These are phyloP conservation scores for Knoxdaviesia capensis DNA, from an alignment of 2,329 filamentous ascomycete species.

Conservation along the genomic window DNA sequence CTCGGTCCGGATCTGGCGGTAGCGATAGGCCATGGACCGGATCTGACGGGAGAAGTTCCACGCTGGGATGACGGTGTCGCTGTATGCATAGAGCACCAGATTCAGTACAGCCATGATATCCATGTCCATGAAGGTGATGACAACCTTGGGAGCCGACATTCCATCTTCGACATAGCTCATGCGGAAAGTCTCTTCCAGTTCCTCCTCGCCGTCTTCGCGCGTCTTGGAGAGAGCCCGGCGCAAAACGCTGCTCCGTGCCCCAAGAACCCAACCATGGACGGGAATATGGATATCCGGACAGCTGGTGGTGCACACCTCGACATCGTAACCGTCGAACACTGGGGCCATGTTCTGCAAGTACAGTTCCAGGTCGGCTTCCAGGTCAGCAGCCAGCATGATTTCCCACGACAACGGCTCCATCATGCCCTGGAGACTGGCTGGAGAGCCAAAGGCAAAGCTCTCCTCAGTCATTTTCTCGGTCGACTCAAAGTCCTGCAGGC, in stretches of 20 bases:
- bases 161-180: conserved; percentile 14
- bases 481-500: conserved; percentile 39
- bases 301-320: conserved; percentile 32
- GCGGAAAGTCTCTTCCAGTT: conserved; percentile 37
- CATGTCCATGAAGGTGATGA: conserved; percentile 45
- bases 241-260: conserved; percentile 51
- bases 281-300: conserved; percentile 54
- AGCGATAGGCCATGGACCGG: conserved; percentile 46
- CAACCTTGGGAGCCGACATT: conserved; percentile 23
- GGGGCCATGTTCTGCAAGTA: conserved; percentile 22
- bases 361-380: conserved; percentile 39
- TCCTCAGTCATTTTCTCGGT: conserved; percentile 15
- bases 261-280: conserved; percentile 62
- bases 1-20: conserved; percentile 62
- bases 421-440: conserved; percentile 18
- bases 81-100: conserved; percentile 60
- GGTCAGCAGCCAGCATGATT: conserved; percentile 39
- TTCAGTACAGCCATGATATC: conserved; percentile 69
- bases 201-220: conserved; percentile 29
- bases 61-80: conserved; percentile 59
- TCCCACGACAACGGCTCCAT: conserved; percentile 28
- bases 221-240: conserved; percentile 39
- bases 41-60: conserved; percentile 63
- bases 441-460: too few species aligned
- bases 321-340: conserved; percentile 19